Evolutionary conservation across 768 basidiomycete genomes (phyloP).

Genomic region (Hemileccinum rubropunctum): DNA sequence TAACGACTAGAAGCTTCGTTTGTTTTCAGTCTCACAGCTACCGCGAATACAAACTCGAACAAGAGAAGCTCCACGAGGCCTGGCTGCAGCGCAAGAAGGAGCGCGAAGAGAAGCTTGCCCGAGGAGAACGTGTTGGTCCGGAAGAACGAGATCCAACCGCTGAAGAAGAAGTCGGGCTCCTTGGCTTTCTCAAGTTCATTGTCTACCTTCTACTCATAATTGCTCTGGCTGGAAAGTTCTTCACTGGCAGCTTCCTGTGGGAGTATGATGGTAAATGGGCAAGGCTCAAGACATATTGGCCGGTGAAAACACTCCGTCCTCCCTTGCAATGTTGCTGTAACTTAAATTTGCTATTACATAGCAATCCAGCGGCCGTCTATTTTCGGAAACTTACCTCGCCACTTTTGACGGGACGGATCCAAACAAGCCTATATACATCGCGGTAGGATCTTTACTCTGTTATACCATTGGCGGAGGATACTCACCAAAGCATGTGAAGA

Average conservation of each 20-base stretch:
- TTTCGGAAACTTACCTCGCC: constrained; percentile 69
- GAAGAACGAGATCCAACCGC: constrained; percentile 73
- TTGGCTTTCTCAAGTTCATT: constrained; percentile 69
- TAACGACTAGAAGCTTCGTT: neutral
- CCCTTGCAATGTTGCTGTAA: neutral
- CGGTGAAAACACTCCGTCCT: constrained; percentile 40
- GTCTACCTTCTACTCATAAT: constrained; percentile 51
- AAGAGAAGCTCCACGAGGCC: constrained; percentile 56
- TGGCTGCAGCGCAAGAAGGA: constrained; percentile 71
- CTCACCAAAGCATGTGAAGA: constrained; percentile 43
- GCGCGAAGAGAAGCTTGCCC: constrained; percentile 68
- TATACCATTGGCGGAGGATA: neutral
- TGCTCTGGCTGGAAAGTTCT: constrained; percentile 71
- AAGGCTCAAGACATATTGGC: constrained; percentile 58
- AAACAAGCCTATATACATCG: constrained; percentile 75
- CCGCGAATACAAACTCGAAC: constrained; percentile 62
- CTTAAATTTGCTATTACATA: constrained; percentile 1
- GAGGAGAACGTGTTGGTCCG: constrained; percentile 71
- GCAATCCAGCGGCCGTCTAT: constrained; percentile 61
- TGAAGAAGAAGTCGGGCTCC: constrained; percentile 59
- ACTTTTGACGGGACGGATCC: constrained; percentile 69
- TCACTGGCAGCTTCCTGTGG: constrained; percentile 87
- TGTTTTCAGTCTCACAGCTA: constrained; percentile 41
- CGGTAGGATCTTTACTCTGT: constrained; percentile 47
- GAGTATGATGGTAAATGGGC: constrained; percentile 69